Base-by-base conservation (phyloP, 345 rosid species). In the Xanthoceras sorbifolium region DNA sequence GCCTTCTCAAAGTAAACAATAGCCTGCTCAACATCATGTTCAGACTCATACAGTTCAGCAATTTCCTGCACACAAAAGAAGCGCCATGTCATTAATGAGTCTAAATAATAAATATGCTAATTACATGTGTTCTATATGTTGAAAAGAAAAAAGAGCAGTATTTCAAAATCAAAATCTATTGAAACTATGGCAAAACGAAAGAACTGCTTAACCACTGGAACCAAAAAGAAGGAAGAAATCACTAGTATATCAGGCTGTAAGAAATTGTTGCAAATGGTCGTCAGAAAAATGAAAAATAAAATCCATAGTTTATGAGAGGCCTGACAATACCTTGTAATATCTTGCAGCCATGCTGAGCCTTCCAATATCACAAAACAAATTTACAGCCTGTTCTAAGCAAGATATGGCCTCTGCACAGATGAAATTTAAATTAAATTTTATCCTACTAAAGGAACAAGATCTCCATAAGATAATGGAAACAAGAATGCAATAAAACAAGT, bases 311-410 rank as follows among this genome's bases (percentile, higher is more conserved):
- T 40, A 57, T 23, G 74, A 67, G 46, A 72, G 31, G 69, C 42
- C 74, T 42, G n/a, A 66, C 20, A 52, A 59, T 82, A 91, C 98
- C 97, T 97, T 97, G 82, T 81, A 89, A 77, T 94, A 97, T 89
- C 98, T 91, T 72, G 99, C 99, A 79, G 98, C 99, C 98, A 94
- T 92, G 85, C 87, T 92, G 78, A 97, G 91, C 88, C 98, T 90
- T 82, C 98, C 99, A 67, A 91, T 94, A 75, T 97, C 99, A 82
- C 94, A 92, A 64, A 88, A 89, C 82, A 92, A 52, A 64, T 88
- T 89, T 76, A 93, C 91, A 0, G 98, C 99, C 79, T 88, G 87
- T 79, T 81, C 89, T 79, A 97, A 90, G 88, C 98, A 97, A 84
- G 94, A 83, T 84, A 92, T 88, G 73, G 99, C 89, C 87, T 94